Percentiles rank a stretch among this genome's conserved stretches.
Conservation (phyloP, 345 rosid species). For the Populus nigra region DNA sequence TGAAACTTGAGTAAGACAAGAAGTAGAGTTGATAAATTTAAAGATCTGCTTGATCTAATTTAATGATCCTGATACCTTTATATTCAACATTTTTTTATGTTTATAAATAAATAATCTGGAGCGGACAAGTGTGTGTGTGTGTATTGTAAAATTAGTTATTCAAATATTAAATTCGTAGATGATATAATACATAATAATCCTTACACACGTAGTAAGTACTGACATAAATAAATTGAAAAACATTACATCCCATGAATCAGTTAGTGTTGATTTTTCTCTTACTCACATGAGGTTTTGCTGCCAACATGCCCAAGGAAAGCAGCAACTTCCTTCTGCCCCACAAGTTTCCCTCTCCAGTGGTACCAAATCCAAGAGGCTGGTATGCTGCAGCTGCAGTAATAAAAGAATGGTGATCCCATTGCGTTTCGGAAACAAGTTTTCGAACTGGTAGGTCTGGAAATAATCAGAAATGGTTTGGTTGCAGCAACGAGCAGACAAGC, state of each 20-base stretch:
- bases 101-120: too few species aligned
- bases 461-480: slow-evolving; percentile 26
- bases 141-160: too few species aligned
- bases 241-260: neutral
- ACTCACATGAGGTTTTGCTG: slow-evolving; percentile 29
- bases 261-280: neutral
- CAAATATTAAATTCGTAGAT: too few species aligned
- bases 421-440: slow-evolving; percentile 26
- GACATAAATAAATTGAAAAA: too few species aligned
- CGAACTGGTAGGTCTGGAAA: slow-evolving; percentile 30
- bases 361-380: slow-evolving; percentile 33
- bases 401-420: slow-evolving; percentile 31
- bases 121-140: too few species aligned
- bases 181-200: too few species aligned
- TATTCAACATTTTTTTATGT: too few species aligned
- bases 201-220: too few species aligned
- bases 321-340: slow-evolving; percentile 29
- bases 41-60: too few species aligned
- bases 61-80: too few species aligned
- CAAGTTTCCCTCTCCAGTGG: slow-evolving; percentile 18
- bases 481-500: slow-evolving; percentile 13
- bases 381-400: slow-evolving; percentile 21
- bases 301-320: slow-evolving; percentile 33
- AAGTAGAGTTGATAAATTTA: too few species aligned
- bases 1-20: too few species aligned